Evolutionary conservation across 2,329 filamentous ascomycete species (phyloP), one percentile per base, ranked within the genome.

Genomic region (Calonectria ilicicola): DNA sequence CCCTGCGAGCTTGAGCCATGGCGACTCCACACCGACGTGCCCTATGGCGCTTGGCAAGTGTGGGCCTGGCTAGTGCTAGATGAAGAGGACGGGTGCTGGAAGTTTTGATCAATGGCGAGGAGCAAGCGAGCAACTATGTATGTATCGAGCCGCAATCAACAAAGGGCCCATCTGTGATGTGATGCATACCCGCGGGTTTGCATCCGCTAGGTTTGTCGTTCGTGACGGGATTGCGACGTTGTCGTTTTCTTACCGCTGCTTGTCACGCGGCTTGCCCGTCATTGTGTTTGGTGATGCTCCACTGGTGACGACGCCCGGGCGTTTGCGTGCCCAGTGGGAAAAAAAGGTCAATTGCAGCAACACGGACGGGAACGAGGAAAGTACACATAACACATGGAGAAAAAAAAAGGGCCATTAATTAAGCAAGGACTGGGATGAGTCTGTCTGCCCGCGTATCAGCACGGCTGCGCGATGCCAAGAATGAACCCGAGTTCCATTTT

Each of bases 251-350:
- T 9, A 8, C 32, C n/a, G 19, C 14, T 8, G 32, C 15, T 2
- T 32, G 12, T 35, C 35, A 23, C 35, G 53, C 53, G 53, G 53
- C 35, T 38, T 17, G 35, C 53, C n/a, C 23, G 32, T 32, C 3
- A 60, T 60, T 40, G 53, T 40, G 53, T 40, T 60, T 40, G 35
- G 53, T 23, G 35, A 38, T 26, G 53, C 53, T 60, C 53, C 53
- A 60, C 53, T 10, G 53, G 53, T 60, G 53, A 60, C 53, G 53
- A 60, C 53, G 53, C 53, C 53, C 53, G 32, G 53, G 53, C 53
- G 53, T 60, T 60, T 26, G 27, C 21, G 21, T 60, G 53, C 53
- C 14, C 38, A 40, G 38, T 60, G 32, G 15, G 32, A 29, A 56
- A n/a, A 21, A 53, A 44, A 42, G 38, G 21, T 19, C n/a, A 35